Percentiles rank a stretch among this genome's conserved stretches.
Conservation (phyloP, 331 rosid species). For the Quercus lobata region DNA sequence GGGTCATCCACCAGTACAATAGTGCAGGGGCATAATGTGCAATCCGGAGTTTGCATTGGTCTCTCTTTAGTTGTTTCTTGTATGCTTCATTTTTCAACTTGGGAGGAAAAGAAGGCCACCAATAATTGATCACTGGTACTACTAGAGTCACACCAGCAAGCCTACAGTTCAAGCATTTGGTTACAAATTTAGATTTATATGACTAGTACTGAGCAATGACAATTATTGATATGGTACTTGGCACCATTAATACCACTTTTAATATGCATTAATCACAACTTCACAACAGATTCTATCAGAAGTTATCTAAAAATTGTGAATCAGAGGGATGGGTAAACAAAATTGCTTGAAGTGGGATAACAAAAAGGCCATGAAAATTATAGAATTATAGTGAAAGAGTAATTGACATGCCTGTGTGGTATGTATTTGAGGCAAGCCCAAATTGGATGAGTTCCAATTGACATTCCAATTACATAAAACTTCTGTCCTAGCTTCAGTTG, state of each 20-base stretch:
- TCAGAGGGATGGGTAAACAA: too few relatives aligned
- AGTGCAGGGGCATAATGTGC: conserved; percentile 76
- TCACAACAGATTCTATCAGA: too few relatives aligned
- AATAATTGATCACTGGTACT: conserved; percentile 61
- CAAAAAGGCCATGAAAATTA: too few relatives aligned
- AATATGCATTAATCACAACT: too few relatives aligned
- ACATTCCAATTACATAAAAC: conserved; percentile 59
- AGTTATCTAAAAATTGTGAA: too few relatives aligned
- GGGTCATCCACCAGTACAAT: conserved; percentile 76
- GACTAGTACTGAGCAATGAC: too few relatives aligned
- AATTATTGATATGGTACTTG: too few relatives aligned
- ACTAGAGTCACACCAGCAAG: conserved; percentile 72
- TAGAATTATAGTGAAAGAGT: background rate
- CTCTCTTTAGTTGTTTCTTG: conserved; percentile 26
- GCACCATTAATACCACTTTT: too few relatives aligned
- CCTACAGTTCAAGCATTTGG: conserved; percentile 29
- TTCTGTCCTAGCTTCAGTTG: conserved; percentile 45
- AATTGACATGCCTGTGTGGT: conserved; percentile 54
- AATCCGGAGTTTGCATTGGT: conserved; percentile 44
- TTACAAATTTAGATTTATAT: too few relatives aligned
- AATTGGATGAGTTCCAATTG: conserved; percentile 58
- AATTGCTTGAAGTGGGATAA: too few relatives aligned
- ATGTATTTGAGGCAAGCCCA: conserved; percentile 85
- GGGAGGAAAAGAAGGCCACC: conserved; percentile 70
- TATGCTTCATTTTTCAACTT: conserved; percentile 31